Conservation (phyloP, 2,329 filamentous ascomycete species). For the Arthrobotrys entomopaga region DNA sequence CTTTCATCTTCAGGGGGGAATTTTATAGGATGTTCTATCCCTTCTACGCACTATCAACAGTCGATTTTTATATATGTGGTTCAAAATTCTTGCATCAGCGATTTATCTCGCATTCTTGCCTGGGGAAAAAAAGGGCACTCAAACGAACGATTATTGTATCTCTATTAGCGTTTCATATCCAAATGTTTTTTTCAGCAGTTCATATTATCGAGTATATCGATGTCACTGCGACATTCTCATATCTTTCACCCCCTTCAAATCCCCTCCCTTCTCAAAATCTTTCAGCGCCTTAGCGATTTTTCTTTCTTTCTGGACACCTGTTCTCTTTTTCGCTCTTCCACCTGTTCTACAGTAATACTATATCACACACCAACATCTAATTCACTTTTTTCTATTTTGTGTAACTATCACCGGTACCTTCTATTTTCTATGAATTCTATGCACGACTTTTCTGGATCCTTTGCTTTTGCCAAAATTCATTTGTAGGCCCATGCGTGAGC, state of each 20-base stretch:
- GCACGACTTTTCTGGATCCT: constrained; percentile 9
- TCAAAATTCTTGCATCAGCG: too few relatives aligned
- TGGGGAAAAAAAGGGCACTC: too few relatives aligned
- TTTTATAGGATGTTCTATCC: not conserved
- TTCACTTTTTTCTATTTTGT: constrained; percentile 16
- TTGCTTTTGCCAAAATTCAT: constrained; percentile 39
- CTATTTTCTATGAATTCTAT: constrained; percentile 6
- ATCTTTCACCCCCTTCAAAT: not conserved
- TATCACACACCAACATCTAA: not conserved
- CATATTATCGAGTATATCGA: too few relatives aligned
- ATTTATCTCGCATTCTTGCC: too few relatives aligned
- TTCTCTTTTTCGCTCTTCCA: not conserved
- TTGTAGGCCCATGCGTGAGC: constrained; percentile 25
- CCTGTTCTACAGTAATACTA: constrained; percentile 7
- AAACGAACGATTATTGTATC: too few relatives aligned
- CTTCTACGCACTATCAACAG: not conserved
- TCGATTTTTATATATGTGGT: not conserved
- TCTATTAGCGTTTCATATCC: too few relatives aligned
- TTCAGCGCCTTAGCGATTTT: constrained; percentile 7
- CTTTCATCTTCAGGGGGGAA: not conserved
- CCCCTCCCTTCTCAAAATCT: constrained; percentile 1
- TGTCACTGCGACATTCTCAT: too few relatives aligned
- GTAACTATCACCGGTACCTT: constrained; percentile 27
- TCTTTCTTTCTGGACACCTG: not conserved
- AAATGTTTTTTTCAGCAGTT: too few relatives aligned